Evolutionary conservation across 306 rosid species (phyloP).

Genomic region (Astragalus membranaceus): DNA sequence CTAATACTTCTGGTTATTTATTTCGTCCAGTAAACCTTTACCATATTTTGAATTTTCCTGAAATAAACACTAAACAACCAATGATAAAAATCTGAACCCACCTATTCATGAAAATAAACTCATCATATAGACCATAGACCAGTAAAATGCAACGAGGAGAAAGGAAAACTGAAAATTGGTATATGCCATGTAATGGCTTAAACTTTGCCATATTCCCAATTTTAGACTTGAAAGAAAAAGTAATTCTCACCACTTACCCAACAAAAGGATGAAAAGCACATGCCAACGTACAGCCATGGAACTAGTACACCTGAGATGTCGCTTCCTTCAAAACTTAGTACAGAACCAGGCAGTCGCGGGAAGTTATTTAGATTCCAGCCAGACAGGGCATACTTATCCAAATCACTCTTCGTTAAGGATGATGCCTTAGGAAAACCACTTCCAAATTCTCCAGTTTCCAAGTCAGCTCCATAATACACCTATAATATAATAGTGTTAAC

Average conservation of each 20-base stretch:
- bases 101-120: background rate
- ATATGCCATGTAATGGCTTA: background rate
- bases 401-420: conserved; percentile 30
- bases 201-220: background rate
- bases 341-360: conserved; percentile 87
- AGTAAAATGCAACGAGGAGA: background rate
- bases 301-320: conserved; percentile 96
- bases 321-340: conserved; percentile 72
- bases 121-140: background rate
- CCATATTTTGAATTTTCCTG: background rate
- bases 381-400: conserved; percentile 51
- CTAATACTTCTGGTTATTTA: background rate
- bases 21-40: background rate
- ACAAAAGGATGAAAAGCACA: conserved; percentile 98
- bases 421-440: conserved; percentile 89
- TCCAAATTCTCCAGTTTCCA: conserved; percentile 78
- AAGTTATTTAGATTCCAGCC: conserved; percentile 96
- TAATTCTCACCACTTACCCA: conserved; percentile 65
- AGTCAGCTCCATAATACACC: conserved; percentile 95
- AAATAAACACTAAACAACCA: background rate
- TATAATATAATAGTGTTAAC: conserved; percentile 32
- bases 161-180: background rate
- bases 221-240: background rate
- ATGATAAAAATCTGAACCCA: background rate
- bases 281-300: conserved; percentile 97